Conservation (phyloP, 148 eudicot species). For the Spergularia bocconei region DNA sequence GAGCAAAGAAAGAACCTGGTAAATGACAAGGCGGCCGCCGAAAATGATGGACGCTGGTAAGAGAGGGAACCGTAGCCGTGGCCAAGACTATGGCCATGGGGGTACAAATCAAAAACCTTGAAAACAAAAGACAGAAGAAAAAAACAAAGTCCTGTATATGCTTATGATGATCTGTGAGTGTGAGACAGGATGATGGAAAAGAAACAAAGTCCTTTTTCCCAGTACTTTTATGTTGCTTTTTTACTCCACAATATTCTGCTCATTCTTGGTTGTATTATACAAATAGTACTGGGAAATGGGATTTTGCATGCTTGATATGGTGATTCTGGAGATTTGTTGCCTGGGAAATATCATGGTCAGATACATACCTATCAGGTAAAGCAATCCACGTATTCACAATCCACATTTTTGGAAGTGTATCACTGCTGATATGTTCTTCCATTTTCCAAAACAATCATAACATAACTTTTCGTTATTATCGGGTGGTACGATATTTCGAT, state of each 20-base stretch:
- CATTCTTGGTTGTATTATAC: neutral
- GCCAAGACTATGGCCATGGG: neutral
- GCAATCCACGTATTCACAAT: neutral
- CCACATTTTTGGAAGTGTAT: constrained; percentile 10
- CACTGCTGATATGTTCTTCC: neutral
- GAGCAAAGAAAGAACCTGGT: constrained; percentile 21
- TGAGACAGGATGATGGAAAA: neutral
- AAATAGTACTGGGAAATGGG: constrained; percentile 5
- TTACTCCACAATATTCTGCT: neutral
- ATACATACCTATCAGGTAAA: neutral
- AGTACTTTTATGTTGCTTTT: neutral
- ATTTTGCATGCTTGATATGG: neutral
- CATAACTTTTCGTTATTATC: no score
- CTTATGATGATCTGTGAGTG: neutral
- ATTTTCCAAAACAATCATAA: neutral
- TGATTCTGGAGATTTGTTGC: constrained; percentile 7
- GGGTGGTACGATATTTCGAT: no score
- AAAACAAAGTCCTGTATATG: neutral
- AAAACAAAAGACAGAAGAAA: neutral
- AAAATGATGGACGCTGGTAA: constrained; percentile 9
- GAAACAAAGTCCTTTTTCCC: neutral
- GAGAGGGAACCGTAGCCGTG: constrained; percentile 15
- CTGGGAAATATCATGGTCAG: neutral
- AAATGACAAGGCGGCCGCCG: neutral
- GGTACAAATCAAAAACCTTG: constrained; percentile 1